Evolutionary conservation across 768 basidiomycete genomes (phyloP).

Genomic region (Boletus rex-veris): DNA sequence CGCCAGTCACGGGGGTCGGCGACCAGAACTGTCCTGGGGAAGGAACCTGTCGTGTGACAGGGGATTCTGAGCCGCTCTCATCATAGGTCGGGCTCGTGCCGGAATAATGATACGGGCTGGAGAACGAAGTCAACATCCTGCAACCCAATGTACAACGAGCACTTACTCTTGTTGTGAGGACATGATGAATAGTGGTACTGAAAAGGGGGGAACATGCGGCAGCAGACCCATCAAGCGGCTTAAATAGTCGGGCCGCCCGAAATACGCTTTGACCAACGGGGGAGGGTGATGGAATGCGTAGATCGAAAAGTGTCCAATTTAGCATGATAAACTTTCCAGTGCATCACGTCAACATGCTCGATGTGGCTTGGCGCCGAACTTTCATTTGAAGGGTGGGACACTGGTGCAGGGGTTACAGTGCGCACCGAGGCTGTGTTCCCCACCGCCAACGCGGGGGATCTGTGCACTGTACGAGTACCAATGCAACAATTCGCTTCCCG

Average conservation of each 20-base stretch:
- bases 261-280: constrained; percentile 18
- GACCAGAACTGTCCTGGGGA: constrained; percentile 3
- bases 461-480: background rate
- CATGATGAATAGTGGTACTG: constrained; percentile 14
- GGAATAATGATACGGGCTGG: constrained; percentile 5
- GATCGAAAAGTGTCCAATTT: constrained; percentile 18
- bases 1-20: background rate
- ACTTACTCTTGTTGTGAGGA: constrained; percentile 22
- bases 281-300: constrained; percentile 17
- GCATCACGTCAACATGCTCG: constrained; percentile 20
- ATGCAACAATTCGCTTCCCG: background rate
- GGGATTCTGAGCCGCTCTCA: constrained; percentile 2
- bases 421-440: constrained; percentile 21
- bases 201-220: constrained; percentile 5
- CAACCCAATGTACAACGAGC: background rate
- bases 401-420: background rate
- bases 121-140: constrained; percentile 1
- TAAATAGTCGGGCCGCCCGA: constrained; percentile 22
- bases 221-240: constrained; percentile 5
- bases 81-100: background rate
- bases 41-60: background rate
- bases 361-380: constrained; percentile 4
- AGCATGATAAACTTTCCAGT: constrained; percentile 26
- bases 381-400: background rate
- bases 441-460: constrained; percentile 13